Evolutionary conservation across 1,284 basidiomycete species (phyloP), one percentile per base, ranked within the genome.

Genomic region (Malassezia vespertilionis): DNA sequence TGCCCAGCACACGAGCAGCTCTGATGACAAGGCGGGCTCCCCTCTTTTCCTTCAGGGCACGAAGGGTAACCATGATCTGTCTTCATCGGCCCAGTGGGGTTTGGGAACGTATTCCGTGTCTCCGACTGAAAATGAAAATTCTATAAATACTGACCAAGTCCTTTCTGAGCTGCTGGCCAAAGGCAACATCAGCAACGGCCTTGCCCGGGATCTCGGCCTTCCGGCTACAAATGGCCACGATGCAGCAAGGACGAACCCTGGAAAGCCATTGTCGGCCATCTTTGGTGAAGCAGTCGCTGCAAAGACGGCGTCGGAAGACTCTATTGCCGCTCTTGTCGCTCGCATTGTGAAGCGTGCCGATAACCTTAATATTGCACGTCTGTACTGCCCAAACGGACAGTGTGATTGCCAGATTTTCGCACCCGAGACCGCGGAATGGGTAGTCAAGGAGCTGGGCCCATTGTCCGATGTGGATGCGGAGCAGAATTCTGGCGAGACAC

Each of bases 261-360:
- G 50, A 14, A 43, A 36, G 22, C 32, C 34, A 14, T 41, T 57
- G 21, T 57, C 63, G n/a, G 49, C 56, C 21, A 57, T 69, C 39
- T 56, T 66, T 31, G 66, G 66, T 15, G 60, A 64, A 48, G 62
- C 66, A 15, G 52, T 69, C 4, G 65, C 66, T 5, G 63, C 57
- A 34, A 69, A 69, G 47, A 69, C 66, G 4, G 48, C 63, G 10
- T 52, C 60, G 17, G 66, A 69, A 41, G 62, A 68, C 37, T 56
- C 65, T 3, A 56, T 55, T 3, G 31, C 56, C 41, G 65, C 66
- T 2, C 59, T 69, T 15, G 63, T 63, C 39, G 62, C 66, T 4
- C 59, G 65, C 22, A 54, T 69, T 5, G 66, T 69, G 12, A 53
- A 65, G 36, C 56, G 60, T 21, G 48, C 57, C 30, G 45, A 38